Evolutionary conservation across 164 flowering plant species (phyloP), one percentile per base, ranked within the genome.

Genomic region (Buxus sempervirens): DNA sequence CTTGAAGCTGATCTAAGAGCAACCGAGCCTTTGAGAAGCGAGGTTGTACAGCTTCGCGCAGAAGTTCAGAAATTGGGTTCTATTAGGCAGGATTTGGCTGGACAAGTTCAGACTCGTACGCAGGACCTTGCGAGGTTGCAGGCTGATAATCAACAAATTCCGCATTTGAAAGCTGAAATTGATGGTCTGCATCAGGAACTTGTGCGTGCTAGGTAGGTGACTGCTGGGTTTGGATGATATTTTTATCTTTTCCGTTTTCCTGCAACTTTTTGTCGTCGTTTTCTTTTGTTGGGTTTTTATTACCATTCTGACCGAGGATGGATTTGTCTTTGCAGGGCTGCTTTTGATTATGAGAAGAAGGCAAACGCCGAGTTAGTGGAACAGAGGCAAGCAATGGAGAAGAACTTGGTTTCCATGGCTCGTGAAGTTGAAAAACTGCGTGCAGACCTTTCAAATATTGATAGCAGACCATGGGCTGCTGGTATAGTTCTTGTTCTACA

Each of bases 401-500:
- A 88, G 71, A 90, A 89, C 75, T 74, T 95, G 83, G 81, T 92
- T 69, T 82, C 89, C 58, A 88, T 95, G 97, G 96, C 97, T 42
- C 89, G 96, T 54, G 99, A 95, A 81, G 87, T 87, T 73, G 99
- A 95, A 75, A 95, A 87, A 79, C 81, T 95, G 21, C 91, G 91
- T 38, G 90, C 88, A 28, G 97, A 95, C 72, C 80, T 83, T 75
- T 65, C 88, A 19, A 83, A 64, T 76, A 54, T 75, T 58, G 90
- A 86, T 76, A 77, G 66, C 70, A 80, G 96, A 82, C 81, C 83
- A 28, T 88, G 93, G 97, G 78, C 76, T 76, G 78, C 92, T 63
- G 97, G 97, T 95, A 81, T 63, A 32, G 38, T 32, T 53, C 25
- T 15, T 45, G 51, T 45, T 45, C 51, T 45, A 32, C 38, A 32